Conservation (phyloP, 1,284 basidiomycete species). For the Volvariella volvacea region DNA sequence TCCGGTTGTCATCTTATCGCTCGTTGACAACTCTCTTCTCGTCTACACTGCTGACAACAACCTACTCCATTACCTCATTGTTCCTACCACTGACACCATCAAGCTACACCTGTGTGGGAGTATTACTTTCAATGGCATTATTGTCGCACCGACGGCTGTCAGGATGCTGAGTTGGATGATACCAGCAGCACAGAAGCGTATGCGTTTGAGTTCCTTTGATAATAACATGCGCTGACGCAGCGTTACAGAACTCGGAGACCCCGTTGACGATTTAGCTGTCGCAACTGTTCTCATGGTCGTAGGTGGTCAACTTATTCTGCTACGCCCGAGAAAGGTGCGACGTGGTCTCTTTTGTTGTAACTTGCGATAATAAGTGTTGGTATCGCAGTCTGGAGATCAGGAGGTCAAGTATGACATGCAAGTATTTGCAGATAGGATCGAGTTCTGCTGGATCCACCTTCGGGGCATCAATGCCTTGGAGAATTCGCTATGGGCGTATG, state of each 20-base stretch:
- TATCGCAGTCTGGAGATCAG: slow-evolving; percentile 63
- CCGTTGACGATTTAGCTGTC: slow-evolving; percentile 86
- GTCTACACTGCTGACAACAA: slow-evolving; percentile 98
- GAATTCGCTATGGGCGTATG: slow-evolving; percentile 97
- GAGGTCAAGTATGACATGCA: slow-evolving; percentile 98
- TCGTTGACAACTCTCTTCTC: slow-evolving; percentile 95
- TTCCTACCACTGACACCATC: slow-evolving; percentile 80
- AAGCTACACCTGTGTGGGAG: slow-evolving; percentile 89
- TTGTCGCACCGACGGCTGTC: slow-evolving; percentile 80
- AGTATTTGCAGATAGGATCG: slow-evolving; percentile 91
- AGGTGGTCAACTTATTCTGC: slow-evolving; percentile 85
- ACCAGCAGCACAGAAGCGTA: slow-evolving; percentile 87
- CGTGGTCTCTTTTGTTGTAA: slow-evolving; percentile 1
- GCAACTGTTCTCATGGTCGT: slow-evolving; percentile 97
- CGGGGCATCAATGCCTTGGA: slow-evolving; percentile 89
- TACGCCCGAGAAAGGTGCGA: slow-evolving; percentile 74
- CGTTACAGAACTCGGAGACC: slow-evolving; percentile 80
- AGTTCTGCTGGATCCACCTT: slow-evolving; percentile 98
- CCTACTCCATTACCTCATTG: slow-evolving; percentile 88
- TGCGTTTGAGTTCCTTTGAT: slow-evolving; percentile 19
- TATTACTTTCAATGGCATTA: slow-evolving; percentile 91
- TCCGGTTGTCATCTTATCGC: slow-evolving; percentile 78
- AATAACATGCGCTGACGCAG: background rate
- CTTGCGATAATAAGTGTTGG: slow-evolving; percentile 8
- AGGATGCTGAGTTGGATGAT: slow-evolving; percentile 97